Evolutionary conservation across 208 protist species (phyloP), one percentile per base, ranked within the genome.

Genomic region (Angomonas deanei): DNA sequence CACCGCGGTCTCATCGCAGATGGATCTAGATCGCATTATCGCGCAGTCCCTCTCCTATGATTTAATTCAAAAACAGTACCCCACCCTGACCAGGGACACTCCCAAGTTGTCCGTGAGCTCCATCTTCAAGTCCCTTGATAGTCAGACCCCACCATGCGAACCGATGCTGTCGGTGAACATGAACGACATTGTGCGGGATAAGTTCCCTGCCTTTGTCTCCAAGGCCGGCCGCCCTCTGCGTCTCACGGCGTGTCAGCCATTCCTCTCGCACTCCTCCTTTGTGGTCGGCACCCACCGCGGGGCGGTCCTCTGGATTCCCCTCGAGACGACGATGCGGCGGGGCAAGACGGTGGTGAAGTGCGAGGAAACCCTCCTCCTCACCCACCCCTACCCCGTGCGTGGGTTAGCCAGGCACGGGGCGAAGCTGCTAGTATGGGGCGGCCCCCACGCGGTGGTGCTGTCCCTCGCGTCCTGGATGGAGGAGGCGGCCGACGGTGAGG

Each of bases 231-330:
- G 31, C 55, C 66, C 60, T 17, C 60, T 76, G 38, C 74, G 70
- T 56, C 57, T 91, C 13, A 88, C 80, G 1, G 77, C 82, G 1
- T 94, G 88, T 56, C 78, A 87, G 52, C 82, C 88, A 8, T 86
- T 88, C 58, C 72, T 92, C 34, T 74, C 76, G 33, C 64, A 80
- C 19, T 67, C 71, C 3, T 78, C 81, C 26, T 58, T 93, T 36
- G 83, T 74, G 15, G 83, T 80, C 17, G 81, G 81, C 6, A 87
- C 76, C 8, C 38, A 82, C 32, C 64, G 30, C 21, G 88, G 88
- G 10, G 60, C 66, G 11, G 74, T 94, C 13, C 53, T 94, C 3
- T 90, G 83, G 84, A 74, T 89, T 15, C 80, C 82, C 21, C 42
- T 83, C 8, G 64, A 70, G 30, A 62, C 56, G 30, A 13, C 42